Evolutionary conservation across 2,329 filamentous ascomycete species (phyloP).

Genomic region (Colletotrichum aenigma): DNA sequence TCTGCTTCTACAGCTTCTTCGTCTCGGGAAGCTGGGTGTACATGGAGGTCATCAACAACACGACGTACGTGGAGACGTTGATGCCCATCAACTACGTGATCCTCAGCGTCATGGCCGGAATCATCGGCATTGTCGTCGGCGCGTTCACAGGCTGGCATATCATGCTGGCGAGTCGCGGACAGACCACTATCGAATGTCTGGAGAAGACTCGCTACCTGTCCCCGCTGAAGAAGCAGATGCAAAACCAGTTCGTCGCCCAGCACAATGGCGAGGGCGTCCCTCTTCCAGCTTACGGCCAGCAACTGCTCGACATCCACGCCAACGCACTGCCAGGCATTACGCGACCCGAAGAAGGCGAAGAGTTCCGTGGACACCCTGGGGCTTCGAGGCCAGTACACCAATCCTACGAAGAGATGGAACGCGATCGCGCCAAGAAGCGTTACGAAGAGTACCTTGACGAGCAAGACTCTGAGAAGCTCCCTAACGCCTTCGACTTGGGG

Average conservation of each 20-base stretch:
- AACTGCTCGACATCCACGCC: conserved; percentile 80
- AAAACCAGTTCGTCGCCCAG: conserved; percentile 64
- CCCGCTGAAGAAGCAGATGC: conserved; percentile 74
- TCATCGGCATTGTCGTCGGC: conserved; percentile 87
- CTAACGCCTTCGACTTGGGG: conserved; percentile 92
- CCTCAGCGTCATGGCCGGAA: conserved; percentile 83
- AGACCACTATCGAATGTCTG: conserved; percentile 95
- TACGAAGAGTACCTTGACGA: conserved; percentile 85
- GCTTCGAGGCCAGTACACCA: conserved; percentile 46
- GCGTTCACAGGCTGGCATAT: conserved; percentile 95
- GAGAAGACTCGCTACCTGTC: conserved; percentile 95
- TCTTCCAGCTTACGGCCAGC: conserved; percentile 69
- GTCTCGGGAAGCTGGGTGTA: conserved; percentile 84
- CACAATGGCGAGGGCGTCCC: conserved; percentile 54
- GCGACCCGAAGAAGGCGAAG: conserved; percentile 81
- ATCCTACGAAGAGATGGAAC: conserved; percentile 61
- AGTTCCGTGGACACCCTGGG: conserved; percentile 38
- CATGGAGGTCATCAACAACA: conserved; percentile 76
- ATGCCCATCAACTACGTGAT: conserved; percentile 92
- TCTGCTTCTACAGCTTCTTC: conserved; percentile 82
- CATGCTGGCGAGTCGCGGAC: conserved; percentile 75
- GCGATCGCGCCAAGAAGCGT: conserved; percentile 55
- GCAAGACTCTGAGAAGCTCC: conserved; percentile 83
- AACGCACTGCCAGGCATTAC: conserved; percentile 82
- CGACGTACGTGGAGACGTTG: conserved; percentile 73